A percentile compares a stretch with the other conserved stretches of the same genome.
phyloP scores from a whole-genome alignment of 1,139 yeast genomes.

The Geotrichum klebahnii region DNA sequence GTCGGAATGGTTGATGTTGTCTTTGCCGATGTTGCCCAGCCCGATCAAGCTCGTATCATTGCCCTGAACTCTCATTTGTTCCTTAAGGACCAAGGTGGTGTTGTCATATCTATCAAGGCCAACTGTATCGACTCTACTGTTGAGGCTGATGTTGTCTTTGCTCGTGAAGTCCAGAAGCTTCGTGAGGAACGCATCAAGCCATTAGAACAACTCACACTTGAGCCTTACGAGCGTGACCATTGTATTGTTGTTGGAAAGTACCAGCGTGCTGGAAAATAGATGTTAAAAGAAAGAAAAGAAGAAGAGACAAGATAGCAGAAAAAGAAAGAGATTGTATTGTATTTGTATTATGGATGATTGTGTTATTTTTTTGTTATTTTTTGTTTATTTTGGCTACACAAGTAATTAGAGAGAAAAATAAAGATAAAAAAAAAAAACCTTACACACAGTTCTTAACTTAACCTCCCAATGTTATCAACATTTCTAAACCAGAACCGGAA shows the following conservation, averaged over 20 bases:
- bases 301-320: neutral
- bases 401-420: too few relatives aligned
- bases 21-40: constrained; percentile 99
- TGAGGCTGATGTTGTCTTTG: constrained; percentile 91
- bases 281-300: neutral
- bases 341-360: neutral
- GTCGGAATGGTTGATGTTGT: constrained; percentile 98
- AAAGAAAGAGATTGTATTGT: neutral
- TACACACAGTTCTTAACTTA: too few relatives aligned
- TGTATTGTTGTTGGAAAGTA: constrained; percentile 97
- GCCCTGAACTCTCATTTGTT: constrained; percentile 97
- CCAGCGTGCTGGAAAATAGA: constrained; percentile 78
- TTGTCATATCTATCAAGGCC: constrained; percentile 43
- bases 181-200: constrained; percentile 99
- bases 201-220: constrained; percentile 87
- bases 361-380: neutral
- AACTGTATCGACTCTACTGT: constrained; percentile 96
- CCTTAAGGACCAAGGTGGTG: constrained; percentile 90
- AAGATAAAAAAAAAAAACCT: too few relatives aligned
- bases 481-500: too few relatives aligned
- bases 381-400: too few relatives aligned
- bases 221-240: constrained; percentile 99
- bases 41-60: constrained; percentile 99
- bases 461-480: too few relatives aligned
- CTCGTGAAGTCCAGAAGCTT: constrained; percentile 95